phyloP scores from a whole-genome alignment of 2,329 filamentous ascomycete genomes.

The Aphanoascus verrucosus region DNA sequence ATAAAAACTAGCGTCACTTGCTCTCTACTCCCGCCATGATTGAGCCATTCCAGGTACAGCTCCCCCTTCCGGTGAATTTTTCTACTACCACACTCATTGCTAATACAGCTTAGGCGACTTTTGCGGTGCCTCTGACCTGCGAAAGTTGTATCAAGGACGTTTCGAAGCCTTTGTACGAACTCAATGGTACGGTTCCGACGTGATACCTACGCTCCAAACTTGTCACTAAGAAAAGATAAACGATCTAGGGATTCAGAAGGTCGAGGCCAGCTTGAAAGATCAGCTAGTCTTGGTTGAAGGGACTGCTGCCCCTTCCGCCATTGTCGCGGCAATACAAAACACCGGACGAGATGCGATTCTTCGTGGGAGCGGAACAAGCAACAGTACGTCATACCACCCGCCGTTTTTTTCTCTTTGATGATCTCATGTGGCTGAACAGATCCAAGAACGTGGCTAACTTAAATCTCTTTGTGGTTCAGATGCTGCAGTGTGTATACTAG shows the following conservation, averaged over 20 bases:
- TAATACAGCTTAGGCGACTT: conserved; percentile 57
- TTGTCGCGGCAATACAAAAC: conserved; percentile 76
- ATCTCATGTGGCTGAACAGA: background rate
- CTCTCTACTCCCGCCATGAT: conserved; percentile 26
- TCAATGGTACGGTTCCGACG: conserved; percentile 47
- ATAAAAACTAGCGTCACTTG: background rate
- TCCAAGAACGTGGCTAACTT: too few species aligned
- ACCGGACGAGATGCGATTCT: conserved; percentile 92
- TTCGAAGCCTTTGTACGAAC: conserved; percentile 62
- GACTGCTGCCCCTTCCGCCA: conserved; percentile 77
- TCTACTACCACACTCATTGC: background rate
- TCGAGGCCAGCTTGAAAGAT: conserved; percentile 69
- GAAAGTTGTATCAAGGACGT: conserved; percentile 80
- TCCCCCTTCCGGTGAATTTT: conserved; percentile 2
- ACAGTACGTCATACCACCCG: conserved; percentile 47
- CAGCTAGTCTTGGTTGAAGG: conserved; percentile 79
- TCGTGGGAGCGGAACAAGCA: conserved; percentile 71
- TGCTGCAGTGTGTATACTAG: conserved; percentile 84
- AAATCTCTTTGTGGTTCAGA: conserved; percentile 31
- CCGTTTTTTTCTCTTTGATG: conserved; percentile 9
- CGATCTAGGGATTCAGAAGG: conserved; percentile 61
- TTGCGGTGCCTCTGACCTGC: conserved; percentile 89
- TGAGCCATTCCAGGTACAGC: conserved; percentile 37
- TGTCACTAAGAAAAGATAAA: background rate
- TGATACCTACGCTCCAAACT: background rate